Conservation (phyloP, 2,329 filamentous ascomycete genomes). For the Xylaria sp. region DNA sequence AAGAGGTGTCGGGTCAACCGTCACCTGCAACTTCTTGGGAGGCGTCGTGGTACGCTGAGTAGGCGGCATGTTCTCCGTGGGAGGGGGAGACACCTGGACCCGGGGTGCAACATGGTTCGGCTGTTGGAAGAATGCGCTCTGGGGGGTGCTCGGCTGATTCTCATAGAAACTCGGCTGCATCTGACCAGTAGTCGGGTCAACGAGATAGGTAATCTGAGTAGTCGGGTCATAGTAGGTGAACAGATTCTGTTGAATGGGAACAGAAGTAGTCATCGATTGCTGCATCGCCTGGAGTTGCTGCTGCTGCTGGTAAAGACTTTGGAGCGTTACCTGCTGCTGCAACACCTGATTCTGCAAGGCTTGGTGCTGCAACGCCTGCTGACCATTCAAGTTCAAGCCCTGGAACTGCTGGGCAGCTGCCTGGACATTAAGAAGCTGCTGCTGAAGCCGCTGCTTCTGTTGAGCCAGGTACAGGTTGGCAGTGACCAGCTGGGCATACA, state of each 20-base stretch:
- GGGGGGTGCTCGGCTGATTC: slow-evolving; percentile 38
- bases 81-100: slow-evolving; percentile 77
- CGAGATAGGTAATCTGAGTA: slow-evolving; percentile 75
- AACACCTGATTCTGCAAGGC: slow-evolving; percentile 6
- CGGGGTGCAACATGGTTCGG: slow-evolving; percentile 55
- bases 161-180: slow-evolving; percentile 38
- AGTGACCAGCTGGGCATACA: slow-evolving; percentile 84
- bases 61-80: slow-evolving; percentile 50
- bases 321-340: slow-evolving; percentile 39
- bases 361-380: slow-evolving; percentile 14
- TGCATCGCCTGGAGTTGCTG: slow-evolving; percentile 64
- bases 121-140: slow-evolving; percentile 35
- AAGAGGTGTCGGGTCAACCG: slow-evolving; percentile 62
- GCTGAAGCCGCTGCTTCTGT: slow-evolving; percentile 90
- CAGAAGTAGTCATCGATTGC: slow-evolving; percentile 51
- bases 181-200: slow-evolving; percentile 58
- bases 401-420: slow-evolving; percentile 79
- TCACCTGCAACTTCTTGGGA: slow-evolving; percentile 62
- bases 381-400: slow-evolving; percentile 61
- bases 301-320: slow-evolving; percentile 48
- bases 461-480: slow-evolving; percentile 90
- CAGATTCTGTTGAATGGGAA: slow-evolving; percentile 66
- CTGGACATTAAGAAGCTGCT: slow-evolving; percentile 82
- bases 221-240: slow-evolving; percentile 80
- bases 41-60: slow-evolving; percentile 59